phyloP scores from a whole-genome alignment of 345 rosid species.

The Corchorus olitorius region DNA sequence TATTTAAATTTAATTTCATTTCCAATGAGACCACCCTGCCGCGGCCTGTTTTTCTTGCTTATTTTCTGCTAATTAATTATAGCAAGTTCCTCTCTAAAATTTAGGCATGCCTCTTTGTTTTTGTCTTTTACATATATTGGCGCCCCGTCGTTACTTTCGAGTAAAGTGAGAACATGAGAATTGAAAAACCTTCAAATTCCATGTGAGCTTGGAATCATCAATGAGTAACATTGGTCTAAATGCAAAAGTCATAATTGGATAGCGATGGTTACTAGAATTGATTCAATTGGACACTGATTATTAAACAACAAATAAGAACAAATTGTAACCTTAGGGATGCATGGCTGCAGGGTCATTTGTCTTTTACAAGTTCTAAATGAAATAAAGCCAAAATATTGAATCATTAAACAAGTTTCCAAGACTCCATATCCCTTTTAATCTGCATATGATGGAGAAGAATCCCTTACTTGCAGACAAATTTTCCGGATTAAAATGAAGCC shows the following conservation, averaged over 20 bases:
- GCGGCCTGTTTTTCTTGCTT: not conserved
- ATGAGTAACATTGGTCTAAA: not conserved
- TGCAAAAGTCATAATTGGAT: conserved; percentile 5
- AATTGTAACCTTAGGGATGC: too few species aligned
- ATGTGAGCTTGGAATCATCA: conserved; percentile 16
- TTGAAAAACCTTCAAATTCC: not conserved
- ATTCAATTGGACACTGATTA: not conserved
- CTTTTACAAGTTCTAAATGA: not conserved
- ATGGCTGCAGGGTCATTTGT: not conserved
- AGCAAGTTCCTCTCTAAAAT: not conserved
- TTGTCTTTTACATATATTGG: conserved; percentile 5
- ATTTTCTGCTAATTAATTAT: not conserved
- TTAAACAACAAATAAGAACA: not conserved
- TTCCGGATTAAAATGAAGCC: conserved; percentile 7
- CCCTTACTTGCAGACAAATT: conserved; percentile 11
- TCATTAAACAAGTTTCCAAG: not conserved
- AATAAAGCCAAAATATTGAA: not conserved
- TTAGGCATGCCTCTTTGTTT: not conserved
- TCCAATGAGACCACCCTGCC: not conserved
- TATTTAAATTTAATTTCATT: not conserved
- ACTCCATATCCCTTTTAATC: not conserved
- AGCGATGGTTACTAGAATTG: not conserved
- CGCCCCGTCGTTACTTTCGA: not conserved
- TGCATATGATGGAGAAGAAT: not conserved
- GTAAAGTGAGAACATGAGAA: not conserved